Evolutionary conservation across 306 rosid species (phyloP), one percentile per base, ranked within the genome.

Genomic region (Lathyrus aphaca): DNA sequence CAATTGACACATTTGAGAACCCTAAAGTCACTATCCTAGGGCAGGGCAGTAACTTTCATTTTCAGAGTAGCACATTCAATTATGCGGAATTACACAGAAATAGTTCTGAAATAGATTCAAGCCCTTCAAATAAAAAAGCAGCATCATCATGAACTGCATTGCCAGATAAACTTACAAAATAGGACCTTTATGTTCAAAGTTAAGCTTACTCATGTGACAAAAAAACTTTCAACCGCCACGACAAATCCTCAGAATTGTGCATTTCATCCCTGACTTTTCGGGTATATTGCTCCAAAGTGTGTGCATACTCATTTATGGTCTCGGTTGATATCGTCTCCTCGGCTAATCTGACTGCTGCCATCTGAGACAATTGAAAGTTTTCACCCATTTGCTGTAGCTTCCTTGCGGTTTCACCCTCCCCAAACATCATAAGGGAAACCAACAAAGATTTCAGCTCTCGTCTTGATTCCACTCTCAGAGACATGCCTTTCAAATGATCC

Each of bases 401-500:
- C 79, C 82, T 81, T 17, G 92, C 92, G 18, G 82, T 86, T 82
- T 87, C 95, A 27, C 75, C 87, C 85, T 95, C 97, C 10, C 95
- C 91, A 39, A 89, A 82, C 97, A 84, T 87, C 80, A 87, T 57
- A 19, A 95, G 99, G 42, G 87, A 64, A 80, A 80, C 85, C 77
- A 95, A 69, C 51, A 95, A 73, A 69, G 92, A 84, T 79, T 91
- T 91, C 40, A 95, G 86, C 83, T 91, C 99, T 14, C 65, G 63
- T 75, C 80, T 83, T 2, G 91, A 81, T 56, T 86, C 91, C 58
- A 62, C 82, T n/a, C 86, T 83, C 69, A 84, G 79, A 74, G 86
- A 64, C 97, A 94, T 91, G 74, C 92, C 87, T 79, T 89, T 86
- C 89, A 94, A 72, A 79, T 91, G 97, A 75, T 94, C 99, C 67